These are phyloP conservation scores for Cryptococcus sp. DNA, from an alignment of 1,284 basidiomycete species.

Conservation along the genomic window DNA sequence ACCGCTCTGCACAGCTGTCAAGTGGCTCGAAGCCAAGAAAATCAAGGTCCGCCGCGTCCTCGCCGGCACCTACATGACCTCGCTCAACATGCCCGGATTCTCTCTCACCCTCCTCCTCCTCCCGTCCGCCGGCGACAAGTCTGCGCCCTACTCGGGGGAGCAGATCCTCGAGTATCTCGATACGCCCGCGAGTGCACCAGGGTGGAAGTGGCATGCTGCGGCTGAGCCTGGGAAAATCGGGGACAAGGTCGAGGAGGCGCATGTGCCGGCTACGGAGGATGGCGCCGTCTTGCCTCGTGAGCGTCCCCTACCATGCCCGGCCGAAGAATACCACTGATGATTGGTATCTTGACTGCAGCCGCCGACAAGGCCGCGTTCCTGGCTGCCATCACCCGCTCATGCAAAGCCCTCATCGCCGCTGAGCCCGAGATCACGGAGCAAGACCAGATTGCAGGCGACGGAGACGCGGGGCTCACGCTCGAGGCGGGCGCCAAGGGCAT, in stretches of 20 bases:
- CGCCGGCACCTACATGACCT: constrained; percentile 83
- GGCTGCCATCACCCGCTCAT: constrained; percentile 60
- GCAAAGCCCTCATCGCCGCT: constrained; percentile 65
- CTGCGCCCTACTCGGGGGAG: constrained; percentile 47
- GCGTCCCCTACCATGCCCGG: constrained; percentile 1
- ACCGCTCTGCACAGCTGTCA: constrained; percentile 46
- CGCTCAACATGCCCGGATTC: constrained; percentile 92
- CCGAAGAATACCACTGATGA: not conserved
- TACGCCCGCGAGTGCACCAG: constrained; percentile 67
- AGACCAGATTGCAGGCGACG: constrained; percentile 65
- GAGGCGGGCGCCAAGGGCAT: constrained; percentile 63
- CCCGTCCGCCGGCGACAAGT: constrained; percentile 54
- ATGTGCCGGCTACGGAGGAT: constrained; percentile 17
- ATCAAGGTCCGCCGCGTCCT: constrained; percentile 64
- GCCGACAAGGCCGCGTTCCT: constrained; percentile 32
- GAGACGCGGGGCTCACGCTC: constrained; percentile 74
- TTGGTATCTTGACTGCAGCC: constrained; percentile 12
- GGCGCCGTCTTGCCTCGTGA: constrained; percentile 37
- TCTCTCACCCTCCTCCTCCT: constrained; percentile 82
- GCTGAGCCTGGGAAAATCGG: constrained; percentile 30
- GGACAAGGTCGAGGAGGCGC: constrained; percentile 22
- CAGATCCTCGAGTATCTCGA: constrained; percentile 73
- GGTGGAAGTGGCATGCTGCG: constrained; percentile 64
- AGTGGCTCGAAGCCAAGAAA: constrained; percentile 57
- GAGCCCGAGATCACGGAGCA: constrained; percentile 85